phyloP scores from a whole-genome alignment of 371 early-diverging fungal genomes.

The Conidiobolus incongruus region DNA sequence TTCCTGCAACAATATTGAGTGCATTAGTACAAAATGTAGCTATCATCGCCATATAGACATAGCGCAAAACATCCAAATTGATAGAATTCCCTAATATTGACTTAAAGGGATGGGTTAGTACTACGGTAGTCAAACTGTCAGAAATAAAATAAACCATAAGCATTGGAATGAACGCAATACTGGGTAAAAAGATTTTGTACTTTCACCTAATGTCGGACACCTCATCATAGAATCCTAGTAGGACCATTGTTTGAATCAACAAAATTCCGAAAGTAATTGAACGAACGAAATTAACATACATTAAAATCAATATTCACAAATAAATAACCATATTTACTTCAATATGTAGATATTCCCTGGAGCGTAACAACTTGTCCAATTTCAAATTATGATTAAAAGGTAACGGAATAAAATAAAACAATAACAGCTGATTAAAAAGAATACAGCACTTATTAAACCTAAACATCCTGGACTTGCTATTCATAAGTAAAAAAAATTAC shows the following conservation, averaged over 20 bases:
- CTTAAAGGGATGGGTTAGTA: conserved; percentile 65
- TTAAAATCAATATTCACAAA: background rate
- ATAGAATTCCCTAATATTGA: conserved; percentile 39
- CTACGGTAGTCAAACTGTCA: conserved; percentile 65
- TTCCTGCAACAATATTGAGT: conserved; percentile 95
- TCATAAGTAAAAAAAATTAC: background rate
- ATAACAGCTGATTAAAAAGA: background rate
- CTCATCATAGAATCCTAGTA: conserved; percentile 96
- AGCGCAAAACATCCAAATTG: conserved; percentile 51
- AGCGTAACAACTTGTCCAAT: background rate
- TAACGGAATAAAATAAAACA: background rate
- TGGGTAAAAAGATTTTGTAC: conserved; percentile 86
- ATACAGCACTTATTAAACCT: background rate
- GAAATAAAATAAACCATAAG: conserved; percentile 85
- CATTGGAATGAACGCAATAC: conserved; percentile 79
- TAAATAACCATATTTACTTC: background rate
- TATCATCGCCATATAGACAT: conserved; percentile 73
- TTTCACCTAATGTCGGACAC: conserved; percentile 90
- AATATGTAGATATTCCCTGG: background rate
- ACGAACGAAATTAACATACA: conserved; percentile 27
- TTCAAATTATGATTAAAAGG: background rate
- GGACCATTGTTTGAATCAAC: conserved; percentile 78
- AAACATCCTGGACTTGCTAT: background rate
- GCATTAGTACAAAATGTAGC: conserved; percentile 90
- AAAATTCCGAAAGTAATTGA: conserved; percentile 72